A percentile compares a stretch with the other conserved stretches of the same genome.
phyloP scores from a whole-genome alignment of 148 eudicot genomes.

The Spergularia marina region DNA sequence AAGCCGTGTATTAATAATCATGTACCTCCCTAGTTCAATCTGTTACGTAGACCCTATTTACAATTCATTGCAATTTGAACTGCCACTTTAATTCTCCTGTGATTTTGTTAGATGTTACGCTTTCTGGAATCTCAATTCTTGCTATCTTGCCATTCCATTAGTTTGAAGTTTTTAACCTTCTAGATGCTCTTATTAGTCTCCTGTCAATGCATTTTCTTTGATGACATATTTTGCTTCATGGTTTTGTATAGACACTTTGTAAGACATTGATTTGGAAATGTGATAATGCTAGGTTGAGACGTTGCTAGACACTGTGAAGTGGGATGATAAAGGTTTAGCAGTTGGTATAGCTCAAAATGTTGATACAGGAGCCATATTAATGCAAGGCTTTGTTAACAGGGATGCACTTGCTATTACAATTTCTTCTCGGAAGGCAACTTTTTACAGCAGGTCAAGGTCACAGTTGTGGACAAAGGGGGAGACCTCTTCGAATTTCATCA shows the following conservation, averaged over 20 bases:
- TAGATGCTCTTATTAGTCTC: not conserved
- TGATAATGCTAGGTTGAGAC: conserved; percentile 65
- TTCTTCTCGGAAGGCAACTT: conserved; percentile 87
- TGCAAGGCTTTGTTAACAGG: conserved; percentile 96
- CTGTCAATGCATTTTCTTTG: not conserved
- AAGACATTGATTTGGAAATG: conserved; percentile 24
- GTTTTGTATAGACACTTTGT: not conserved
- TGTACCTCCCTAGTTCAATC: too few relatives aligned
- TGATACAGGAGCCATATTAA: conserved; percentile 89
- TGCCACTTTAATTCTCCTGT: not conserved
- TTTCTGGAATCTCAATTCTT: not conserved
- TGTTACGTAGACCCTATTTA: too few relatives aligned
- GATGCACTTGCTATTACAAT: conserved; percentile 78
- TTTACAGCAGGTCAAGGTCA: conserved; percentile 86
- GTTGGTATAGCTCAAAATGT: conserved; percentile 98
- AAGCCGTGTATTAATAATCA: too few relatives aligned
- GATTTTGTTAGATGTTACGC: not conserved
- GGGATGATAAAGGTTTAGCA: conserved; percentile 99
- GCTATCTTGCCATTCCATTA: not conserved
- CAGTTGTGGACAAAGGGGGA: conserved; percentile 93
- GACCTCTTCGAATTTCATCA: conserved; percentile 85
- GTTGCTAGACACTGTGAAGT: conserved; percentile 81
- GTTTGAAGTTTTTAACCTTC: not conserved
- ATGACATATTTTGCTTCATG: not conserved
- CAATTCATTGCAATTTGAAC: not conserved